A percentile compares a stretch with the other conserved stretches of the same genome.
Evolutionary conservation across 2,329 filamentous ascomycete species (phyloP).

Genomic region (Colletotrichum sp.): DNA sequence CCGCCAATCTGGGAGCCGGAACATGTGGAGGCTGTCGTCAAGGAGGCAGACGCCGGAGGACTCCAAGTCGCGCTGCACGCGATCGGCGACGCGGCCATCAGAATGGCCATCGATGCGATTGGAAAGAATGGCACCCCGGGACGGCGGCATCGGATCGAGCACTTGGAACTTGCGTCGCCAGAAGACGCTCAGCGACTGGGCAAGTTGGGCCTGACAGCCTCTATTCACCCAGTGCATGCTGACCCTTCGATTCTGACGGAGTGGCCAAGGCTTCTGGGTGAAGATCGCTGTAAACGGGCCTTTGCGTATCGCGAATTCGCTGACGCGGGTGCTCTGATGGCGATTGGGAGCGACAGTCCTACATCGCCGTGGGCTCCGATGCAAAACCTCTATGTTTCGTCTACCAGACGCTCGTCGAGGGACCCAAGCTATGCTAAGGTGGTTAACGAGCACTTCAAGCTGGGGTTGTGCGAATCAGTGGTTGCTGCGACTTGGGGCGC

Average conservation of each 20-base stretch:
- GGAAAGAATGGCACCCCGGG: conserved; percentile 44
- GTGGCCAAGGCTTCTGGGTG: conserved; percentile 63
- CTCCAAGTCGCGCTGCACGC: conserved; percentile 69
- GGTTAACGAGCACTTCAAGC: conserved; percentile 57
- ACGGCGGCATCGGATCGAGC: conserved; percentile 67
- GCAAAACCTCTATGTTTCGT: conserved; percentile 63
- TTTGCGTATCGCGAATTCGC: conserved; percentile 69
- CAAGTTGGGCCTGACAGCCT: conserved; percentile 63
- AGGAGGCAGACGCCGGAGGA: conserved; percentile 54
- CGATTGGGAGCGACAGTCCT: conserved; percentile 64
- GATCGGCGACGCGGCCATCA: conserved; percentile 66
- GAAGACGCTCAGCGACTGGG: conserved; percentile 63
- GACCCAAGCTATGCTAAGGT: conserved; percentile 45
- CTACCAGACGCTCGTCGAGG: conserved; percentile 59
- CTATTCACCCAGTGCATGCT: conserved; percentile 62
- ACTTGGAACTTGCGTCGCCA: conserved; percentile 63
- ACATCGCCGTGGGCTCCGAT: conserved; percentile 61
- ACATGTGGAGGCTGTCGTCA: conserved; percentile 58
- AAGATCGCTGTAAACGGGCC: conserved; percentile 57
- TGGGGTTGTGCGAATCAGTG: conserved; percentile 59
- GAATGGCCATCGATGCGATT: conserved; percentile 62
- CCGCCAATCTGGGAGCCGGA: conserved; percentile 60
- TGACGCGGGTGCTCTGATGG: conserved; percentile 56
- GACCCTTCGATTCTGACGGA: conserved; percentile 66
- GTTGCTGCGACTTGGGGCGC: conserved; percentile 59